Evolutionary conservation across 805 yeast genomes (phyloP).

Genomic region (Candida odintsovae): DNA sequence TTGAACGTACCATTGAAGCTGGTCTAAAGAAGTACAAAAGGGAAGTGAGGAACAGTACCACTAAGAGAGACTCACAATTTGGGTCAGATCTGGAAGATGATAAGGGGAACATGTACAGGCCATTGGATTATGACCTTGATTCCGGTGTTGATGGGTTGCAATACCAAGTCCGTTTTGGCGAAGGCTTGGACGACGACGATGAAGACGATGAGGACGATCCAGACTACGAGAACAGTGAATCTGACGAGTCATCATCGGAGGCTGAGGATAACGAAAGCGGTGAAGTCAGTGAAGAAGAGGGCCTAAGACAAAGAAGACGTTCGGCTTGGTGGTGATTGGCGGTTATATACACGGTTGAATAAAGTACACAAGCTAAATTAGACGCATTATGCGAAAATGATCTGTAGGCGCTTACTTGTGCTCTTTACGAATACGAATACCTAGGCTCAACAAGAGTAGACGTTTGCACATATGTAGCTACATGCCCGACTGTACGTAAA

Average conservation of each 20-base stretch:
- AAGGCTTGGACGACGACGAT: slow-evolving; percentile 2
- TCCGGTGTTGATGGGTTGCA: slow-evolving; percentile 3
- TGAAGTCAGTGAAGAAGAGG: slow-evolving; percentile 12
- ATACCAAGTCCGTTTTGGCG: slow-evolving; percentile 10
- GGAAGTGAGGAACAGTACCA: neutral
- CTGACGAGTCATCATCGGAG: slow-evolving; percentile 2
- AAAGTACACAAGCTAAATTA: neutral
- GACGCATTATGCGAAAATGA: too few species aligned
- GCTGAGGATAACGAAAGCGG: slow-evolving; percentile 13
- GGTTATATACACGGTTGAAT: neutral
- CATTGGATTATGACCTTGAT: slow-evolving; percentile 1
- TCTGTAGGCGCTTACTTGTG: too few species aligned
- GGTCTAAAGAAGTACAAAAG: slow-evolving; percentile 34
- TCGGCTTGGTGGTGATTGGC: slow-evolving; percentile 6
- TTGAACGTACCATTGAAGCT: slow-evolving; percentile 58
- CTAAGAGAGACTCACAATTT: slow-evolving; percentile 1
- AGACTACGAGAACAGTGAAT: neutral
- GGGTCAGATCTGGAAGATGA: slow-evolving; percentile 11
- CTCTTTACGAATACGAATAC: too few species aligned
- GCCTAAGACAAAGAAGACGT: slow-evolving; percentile 1
- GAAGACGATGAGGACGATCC: neutral
- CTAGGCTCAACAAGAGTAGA: too few species aligned
- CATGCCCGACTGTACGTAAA: too few species aligned
- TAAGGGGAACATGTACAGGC: neutral
- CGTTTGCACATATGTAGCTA: too few species aligned